Conservation (phyloP, 768 basidiomycete genomes). For the Lepiota venenata region DNA sequence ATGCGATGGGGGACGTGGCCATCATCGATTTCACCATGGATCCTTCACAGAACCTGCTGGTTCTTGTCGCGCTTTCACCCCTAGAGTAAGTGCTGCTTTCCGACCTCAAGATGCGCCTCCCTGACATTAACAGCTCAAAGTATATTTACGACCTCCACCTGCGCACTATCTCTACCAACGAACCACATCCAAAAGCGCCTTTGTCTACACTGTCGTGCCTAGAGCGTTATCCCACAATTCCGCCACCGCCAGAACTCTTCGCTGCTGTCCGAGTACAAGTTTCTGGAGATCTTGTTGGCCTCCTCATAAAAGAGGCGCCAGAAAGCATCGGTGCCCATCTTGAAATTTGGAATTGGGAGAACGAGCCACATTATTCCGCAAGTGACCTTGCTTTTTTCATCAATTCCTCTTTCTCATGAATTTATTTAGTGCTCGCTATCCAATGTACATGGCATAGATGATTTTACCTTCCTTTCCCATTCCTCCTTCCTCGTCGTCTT, state of each 20-base stretch:
- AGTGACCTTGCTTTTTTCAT: constrained; percentile 16
- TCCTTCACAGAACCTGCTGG: constrained; percentile 50
- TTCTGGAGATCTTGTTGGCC: constrained; percentile 41
- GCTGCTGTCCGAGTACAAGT: constrained; percentile 45
- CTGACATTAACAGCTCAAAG: constrained; percentile 27
- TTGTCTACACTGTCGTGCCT: constrained; percentile 36
- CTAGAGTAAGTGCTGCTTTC: constrained; percentile 30
- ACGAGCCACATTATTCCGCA: constrained; percentile 38
- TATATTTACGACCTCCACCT: constrained; percentile 48
- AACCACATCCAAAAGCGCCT: constrained; percentile 44
- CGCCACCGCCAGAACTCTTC: constrained; percentile 28
- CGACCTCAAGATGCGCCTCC: background rate
- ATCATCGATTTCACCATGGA: constrained; percentile 59
- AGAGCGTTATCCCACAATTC: constrained; percentile 24
- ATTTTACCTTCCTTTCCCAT: constrained; percentile 48
- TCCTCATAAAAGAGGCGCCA: constrained; percentile 45
- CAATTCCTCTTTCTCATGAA: constrained; percentile 1
- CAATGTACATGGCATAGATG: constrained; percentile 43
- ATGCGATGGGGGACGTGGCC: constrained; percentile 36
- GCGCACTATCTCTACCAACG: constrained; percentile 47
- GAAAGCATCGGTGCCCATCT: constrained; percentile 39
- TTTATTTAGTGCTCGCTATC: constrained; percentile 35
- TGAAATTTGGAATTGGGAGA: constrained; percentile 50
- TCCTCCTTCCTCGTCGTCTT: constrained; percentile 44
- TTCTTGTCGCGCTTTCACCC: constrained; percentile 42